Percentiles rank a stretch among this genome's conserved stretches.
Evolutionary conservation across 768 basidiomycete species (phyloP).

Genomic region (Kwoniella mangroviensis): DNA sequence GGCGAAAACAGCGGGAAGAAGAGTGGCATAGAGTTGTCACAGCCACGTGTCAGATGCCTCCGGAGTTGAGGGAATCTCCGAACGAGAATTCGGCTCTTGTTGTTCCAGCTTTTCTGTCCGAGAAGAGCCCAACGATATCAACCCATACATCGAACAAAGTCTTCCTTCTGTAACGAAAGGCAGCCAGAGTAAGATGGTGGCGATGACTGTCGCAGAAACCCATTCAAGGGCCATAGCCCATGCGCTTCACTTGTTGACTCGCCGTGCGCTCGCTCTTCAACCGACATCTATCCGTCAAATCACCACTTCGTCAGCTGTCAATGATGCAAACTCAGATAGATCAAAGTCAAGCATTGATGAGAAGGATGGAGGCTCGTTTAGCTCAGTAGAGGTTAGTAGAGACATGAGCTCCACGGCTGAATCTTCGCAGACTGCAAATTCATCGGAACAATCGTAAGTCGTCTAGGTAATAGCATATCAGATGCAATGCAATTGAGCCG

Average conservation of each 20-base stretch:
- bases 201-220: background rate
- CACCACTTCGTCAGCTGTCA: background rate
- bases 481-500: no score
- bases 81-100: background rate
- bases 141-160: no score
- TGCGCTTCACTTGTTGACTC: background rate
- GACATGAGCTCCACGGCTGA: conserved; percentile 22
- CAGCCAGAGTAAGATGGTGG: background rate
- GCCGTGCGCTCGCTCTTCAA: background rate
- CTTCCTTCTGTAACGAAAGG: no score
- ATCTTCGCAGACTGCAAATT: conserved; percentile 13
- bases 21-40: background rate
- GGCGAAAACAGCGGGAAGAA: background rate
- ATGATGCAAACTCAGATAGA: background rate
- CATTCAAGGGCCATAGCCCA: background rate
- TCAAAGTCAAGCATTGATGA: background rate
- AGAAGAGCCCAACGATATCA: no score
- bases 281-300: background rate
- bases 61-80: background rate
- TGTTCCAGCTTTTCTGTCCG: no score
- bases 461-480: background rate
- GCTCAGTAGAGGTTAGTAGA: conserved; percentile 9
- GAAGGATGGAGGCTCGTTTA: background rate
- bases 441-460: background rate
- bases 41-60: no score